Evolutionary conservation across 2,329 filamentous ascomycete species (phyloP), one percentile per base, ranked within the genome.

Genomic region (Elsinoe batatas): DNA sequence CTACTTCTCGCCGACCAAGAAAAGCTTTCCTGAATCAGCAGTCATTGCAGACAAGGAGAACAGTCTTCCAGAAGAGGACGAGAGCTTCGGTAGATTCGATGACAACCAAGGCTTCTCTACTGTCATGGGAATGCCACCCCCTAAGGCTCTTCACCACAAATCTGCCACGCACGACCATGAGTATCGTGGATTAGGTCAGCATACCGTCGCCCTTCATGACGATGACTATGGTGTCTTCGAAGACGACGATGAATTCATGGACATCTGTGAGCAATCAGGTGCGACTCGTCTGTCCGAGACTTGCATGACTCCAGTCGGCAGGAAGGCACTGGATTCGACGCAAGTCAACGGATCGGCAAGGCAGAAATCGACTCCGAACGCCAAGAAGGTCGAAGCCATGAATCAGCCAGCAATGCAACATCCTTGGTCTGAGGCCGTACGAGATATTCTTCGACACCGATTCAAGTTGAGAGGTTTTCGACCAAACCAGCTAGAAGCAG

Each of bases 401-500:
- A 58, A 60, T 20, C 61, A 63, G 18, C 57, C 59, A 18, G 43
- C 62, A 62, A 85, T 87, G 78, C 76, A 79, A 49, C 78, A 84
- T 64, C 76, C 83, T 3, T 98, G 94, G 93, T 96, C 91, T 13
- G 76, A 80, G 42, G 91, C 97, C 63, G 87, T 98, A 20, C 85
- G 84, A 61, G 78, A 76, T 54, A 87, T 83, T n/a, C 73, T 98
- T 60, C 88, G 86, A 64, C 84, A 91, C 63, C 79, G 83, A 2
- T 98, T 98, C 65, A 81, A 85, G 60, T 84, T 98, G 68, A 82
- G 81, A 54, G 88, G 88, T 0, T 98, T 98, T 66, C 83, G 94
- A 30, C 82, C 85, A 54, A 93, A 96, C 66, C 93, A 98, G 67
- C 77, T 97, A 1, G 88, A 97, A 69, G 91, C 93, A 12, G 96